phyloP scores from a whole-genome alignment of 352 stramenopile species.

The Peronospora belbahrii region DNA sequence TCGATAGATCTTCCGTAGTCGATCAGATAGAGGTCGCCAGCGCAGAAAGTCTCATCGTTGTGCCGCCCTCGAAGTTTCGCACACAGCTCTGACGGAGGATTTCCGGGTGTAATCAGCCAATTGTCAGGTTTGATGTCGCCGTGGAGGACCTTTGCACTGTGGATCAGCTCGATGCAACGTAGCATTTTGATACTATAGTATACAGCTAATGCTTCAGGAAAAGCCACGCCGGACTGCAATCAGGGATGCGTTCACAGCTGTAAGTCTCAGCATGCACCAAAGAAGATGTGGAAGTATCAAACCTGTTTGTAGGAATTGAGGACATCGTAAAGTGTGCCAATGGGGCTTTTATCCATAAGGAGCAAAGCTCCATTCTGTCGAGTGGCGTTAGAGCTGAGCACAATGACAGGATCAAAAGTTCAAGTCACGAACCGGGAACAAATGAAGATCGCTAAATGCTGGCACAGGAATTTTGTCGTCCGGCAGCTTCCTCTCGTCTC shows the following conservation, averaged over 20 bases:
- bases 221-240: slow-evolving; percentile 36
- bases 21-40: slow-evolving; percentile 60
- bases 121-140: slow-evolving; percentile 86
- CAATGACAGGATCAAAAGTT: neutral
- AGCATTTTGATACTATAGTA: slow-evolving; percentile 83
- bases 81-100: slow-evolving; percentile 7
- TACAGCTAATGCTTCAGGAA: slow-evolving; percentile 63
- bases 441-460: slow-evolving; percentile 41
- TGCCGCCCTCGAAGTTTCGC: slow-evolving; percentile 7
- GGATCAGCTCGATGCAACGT: slow-evolving; percentile 53
- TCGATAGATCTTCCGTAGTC: slow-evolving; percentile 84
- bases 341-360: slow-evolving; percentile 58
- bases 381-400: neutral
- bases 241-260: neutral
- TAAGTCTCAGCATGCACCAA: neutral
- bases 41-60: slow-evolving; percentile 16
- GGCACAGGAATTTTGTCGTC: slow-evolving; percentile 29
- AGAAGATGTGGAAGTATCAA: neutral
- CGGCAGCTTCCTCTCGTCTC: slow-evolving; percentile 13
- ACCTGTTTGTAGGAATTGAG: slow-evolving; percentile 78
- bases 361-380: slow-evolving; percentile 66
- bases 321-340: slow-evolving; percentile 72
- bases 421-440: slow-evolving; percentile 41
- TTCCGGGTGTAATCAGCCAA: slow-evolving; percentile 55
- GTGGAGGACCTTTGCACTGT: slow-evolving; percentile 57